Percentiles rank a stretch among this genome's conserved stretches.
Conservation (phyloP, 257 asterid species). For the Capsicum pubescens region DNA sequence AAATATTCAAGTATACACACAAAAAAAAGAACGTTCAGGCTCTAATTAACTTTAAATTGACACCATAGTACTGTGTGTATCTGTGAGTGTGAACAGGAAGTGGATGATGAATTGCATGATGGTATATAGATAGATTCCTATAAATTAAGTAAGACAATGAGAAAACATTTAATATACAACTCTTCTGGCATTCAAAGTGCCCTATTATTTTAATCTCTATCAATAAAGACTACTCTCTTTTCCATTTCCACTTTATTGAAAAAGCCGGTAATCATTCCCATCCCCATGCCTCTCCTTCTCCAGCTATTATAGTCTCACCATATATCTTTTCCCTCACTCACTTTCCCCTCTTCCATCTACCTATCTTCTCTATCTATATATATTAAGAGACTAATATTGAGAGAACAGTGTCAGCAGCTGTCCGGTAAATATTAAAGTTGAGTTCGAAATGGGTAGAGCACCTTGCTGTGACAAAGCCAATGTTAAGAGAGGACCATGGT, state of each 20-base stretch:
- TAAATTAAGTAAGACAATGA: conserved; percentile 48
- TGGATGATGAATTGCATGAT: conserved; percentile 33
- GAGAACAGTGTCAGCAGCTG: neutral
- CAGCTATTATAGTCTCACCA: conserved; percentile 43
- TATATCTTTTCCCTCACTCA: neutral
- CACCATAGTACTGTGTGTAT: neutral
- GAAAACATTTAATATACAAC: conserved; percentile 42
- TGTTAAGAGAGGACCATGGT: conserved; percentile 57
- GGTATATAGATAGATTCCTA: conserved; percentile 44
- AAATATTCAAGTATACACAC: neutral
- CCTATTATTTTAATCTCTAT: conserved; percentile 36
- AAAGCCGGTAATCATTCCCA: conserved; percentile 34
- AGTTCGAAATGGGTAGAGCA: conserved; percentile 45
- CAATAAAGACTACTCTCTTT: conserved; percentile 32
- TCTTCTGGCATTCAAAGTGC: conserved; percentile 46
- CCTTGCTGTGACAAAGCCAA: conserved; percentile 55
- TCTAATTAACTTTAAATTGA: conserved; percentile 28
- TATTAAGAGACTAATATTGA: neutral
- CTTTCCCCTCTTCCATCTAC: conserved; percentile 19
- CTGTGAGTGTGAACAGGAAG: conserved; percentile 26
- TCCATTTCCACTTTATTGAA: conserved; percentile 44
- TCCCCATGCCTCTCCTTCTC: conserved; percentile 48
- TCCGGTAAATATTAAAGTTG: neutral
- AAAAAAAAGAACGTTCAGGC: conserved; percentile 31
- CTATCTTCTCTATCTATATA: neutral